Evolutionary conservation across 148 eudicot species (phyloP).

Genomic region (Euryodendron excelsum): DNA sequence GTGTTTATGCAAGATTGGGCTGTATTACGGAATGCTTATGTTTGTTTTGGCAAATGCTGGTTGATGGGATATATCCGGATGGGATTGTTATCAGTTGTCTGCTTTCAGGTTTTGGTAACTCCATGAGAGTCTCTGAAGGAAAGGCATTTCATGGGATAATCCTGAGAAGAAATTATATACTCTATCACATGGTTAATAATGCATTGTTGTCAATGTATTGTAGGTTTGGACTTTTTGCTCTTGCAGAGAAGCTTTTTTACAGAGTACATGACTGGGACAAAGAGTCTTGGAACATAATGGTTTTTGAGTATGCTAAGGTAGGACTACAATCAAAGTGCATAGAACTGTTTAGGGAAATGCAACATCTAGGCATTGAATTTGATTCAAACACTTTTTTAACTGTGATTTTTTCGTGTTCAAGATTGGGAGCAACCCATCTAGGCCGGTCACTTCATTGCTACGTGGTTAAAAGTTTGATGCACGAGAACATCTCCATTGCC

Average conservation of each 20-base stretch:
- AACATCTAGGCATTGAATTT: constrained; percentile 32
- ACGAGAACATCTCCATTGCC: constrained; percentile 40
- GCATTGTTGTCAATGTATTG: constrained; percentile 71
- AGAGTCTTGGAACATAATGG: constrained; percentile 66
- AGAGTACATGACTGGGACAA: constrained; percentile 25
- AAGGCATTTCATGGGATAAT: constrained; percentile 63
- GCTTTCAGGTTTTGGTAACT: constrained; percentile 47
- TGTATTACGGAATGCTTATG: constrained; percentile 31
- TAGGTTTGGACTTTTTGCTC: constrained; percentile 41
- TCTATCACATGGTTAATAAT: constrained; percentile 37
- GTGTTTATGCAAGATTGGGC: constrained; percentile 49
- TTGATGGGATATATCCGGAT: constrained; percentile 47
- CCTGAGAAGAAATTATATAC: constrained; percentile 39
- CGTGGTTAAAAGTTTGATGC: constrained; percentile 33
- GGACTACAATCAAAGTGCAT: constrained; percentile 42
- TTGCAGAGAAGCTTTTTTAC: constrained; percentile 48
- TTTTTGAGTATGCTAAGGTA: constrained; percentile 43
- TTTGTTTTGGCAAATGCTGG: constrained; percentile 50
- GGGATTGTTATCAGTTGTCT: constrained; percentile 56
- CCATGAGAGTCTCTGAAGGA: constrained; percentile 42
- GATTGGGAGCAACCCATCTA: constrained; percentile 32
- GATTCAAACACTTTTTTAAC: constrained; percentile 41
- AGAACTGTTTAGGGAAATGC: constrained; percentile 51
- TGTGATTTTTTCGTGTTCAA: constrained; percentile 57
- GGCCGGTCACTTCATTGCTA: constrained; percentile 65